These are phyloP conservation scores for Penicillium sp. DNA, from an alignment of 2,329 filamentous ascomycete species.

Conservation along the genomic window DNA sequence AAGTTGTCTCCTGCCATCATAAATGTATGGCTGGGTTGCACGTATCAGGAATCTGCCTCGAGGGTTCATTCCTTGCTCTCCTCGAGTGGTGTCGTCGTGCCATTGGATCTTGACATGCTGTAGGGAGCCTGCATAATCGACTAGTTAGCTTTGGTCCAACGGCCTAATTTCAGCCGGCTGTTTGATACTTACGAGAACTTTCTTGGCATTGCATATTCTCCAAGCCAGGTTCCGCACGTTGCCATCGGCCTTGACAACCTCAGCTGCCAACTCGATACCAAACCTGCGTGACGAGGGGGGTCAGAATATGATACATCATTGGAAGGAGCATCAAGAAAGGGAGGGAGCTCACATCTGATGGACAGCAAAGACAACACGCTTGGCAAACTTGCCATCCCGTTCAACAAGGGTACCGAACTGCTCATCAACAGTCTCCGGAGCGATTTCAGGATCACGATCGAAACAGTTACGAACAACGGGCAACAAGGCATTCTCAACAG, in stretches of 20 bases:
- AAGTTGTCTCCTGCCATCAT: background rate
- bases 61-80: slow-evolving; percentile 17
- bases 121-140: slow-evolving; percentile 52
- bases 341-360: slow-evolving; percentile 64
- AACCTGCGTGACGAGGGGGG: slow-evolving; percentile 45
- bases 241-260: slow-evolving; percentile 84
- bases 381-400: slow-evolving; percentile 77
- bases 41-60: background rate
- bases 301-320: slow-evolving; percentile 7
- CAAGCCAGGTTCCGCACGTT: slow-evolving; percentile 84
- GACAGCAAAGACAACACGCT: slow-evolving; percentile 84
- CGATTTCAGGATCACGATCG: slow-evolving; percentile 82
- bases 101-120: slow-evolving; percentile 59
- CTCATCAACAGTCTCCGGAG: slow-evolving; percentile 69
- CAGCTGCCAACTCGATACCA: slow-evolving; percentile 86
- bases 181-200: slow-evolving; percentile 64
- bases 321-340: background rate
- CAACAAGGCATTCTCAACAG: slow-evolving; percentile 68
- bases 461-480: slow-evolving; percentile 85
- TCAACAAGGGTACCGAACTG: slow-evolving; percentile 77
- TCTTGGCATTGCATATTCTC: slow-evolving; percentile 91
- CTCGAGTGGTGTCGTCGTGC: slow-evolving; percentile 51
- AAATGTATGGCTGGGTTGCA: background rate
- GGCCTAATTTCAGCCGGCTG: background rate
- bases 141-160: slow-evolving; percentile 6